A percentile compares a stretch with the other conserved stretches of the same genome.
These are phyloP conservation scores for Metschnikowia bowlesiae DNA, from an alignment of 805 yeast species.

Conservation along the genomic window DNA sequence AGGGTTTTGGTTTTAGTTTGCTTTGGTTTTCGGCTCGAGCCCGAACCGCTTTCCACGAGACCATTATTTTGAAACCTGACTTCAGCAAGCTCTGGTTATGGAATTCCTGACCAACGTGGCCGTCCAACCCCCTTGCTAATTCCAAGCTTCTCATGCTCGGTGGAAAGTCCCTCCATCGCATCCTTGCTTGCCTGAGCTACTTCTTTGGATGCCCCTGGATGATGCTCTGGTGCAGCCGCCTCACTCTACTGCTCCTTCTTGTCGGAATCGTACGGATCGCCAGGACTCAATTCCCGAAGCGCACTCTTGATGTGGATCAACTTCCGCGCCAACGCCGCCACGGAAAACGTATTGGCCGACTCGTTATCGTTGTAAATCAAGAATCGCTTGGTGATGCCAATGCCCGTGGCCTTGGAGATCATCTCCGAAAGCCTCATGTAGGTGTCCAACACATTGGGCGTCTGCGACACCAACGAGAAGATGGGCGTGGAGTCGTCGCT, in stretches of 20 bases:
- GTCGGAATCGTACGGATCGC: conserved; percentile 9
- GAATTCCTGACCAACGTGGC: too few species aligned
- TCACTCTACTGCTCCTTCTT: conserved; percentile 12
- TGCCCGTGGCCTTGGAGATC: conserved; percentile 32
- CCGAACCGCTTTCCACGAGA: too few species aligned
- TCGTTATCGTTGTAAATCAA: conserved; percentile 26
- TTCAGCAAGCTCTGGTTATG: too few species aligned
- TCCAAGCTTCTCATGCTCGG: too few species aligned
- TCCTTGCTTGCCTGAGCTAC: not conserved
- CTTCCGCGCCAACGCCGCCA: conserved; percentile 27
- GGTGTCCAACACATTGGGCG: conserved; percentile 26
- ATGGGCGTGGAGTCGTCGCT: conserved; percentile 25
- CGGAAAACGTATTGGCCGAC: conserved; percentile 21
- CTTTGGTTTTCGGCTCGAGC: too few species aligned
- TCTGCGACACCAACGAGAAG: conserved; percentile 20
- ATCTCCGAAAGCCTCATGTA: conserved; percentile 25
- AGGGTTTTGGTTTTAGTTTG: too few species aligned
- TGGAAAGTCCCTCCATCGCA: not conserved
- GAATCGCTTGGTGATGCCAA: conserved; percentile 35
- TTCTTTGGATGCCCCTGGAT: not conserved
- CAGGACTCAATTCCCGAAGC: conserved; percentile 30
- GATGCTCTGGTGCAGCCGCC: not conserved
- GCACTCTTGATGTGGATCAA: conserved; percentile 33
- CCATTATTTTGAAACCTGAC: too few species aligned
- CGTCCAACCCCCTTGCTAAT: too few species aligned